These are phyloP conservation scores for Verticillium dahliae DNA, from an alignment of 2,329 filamentous ascomycete genomes.

Conservation along the genomic window DNA sequence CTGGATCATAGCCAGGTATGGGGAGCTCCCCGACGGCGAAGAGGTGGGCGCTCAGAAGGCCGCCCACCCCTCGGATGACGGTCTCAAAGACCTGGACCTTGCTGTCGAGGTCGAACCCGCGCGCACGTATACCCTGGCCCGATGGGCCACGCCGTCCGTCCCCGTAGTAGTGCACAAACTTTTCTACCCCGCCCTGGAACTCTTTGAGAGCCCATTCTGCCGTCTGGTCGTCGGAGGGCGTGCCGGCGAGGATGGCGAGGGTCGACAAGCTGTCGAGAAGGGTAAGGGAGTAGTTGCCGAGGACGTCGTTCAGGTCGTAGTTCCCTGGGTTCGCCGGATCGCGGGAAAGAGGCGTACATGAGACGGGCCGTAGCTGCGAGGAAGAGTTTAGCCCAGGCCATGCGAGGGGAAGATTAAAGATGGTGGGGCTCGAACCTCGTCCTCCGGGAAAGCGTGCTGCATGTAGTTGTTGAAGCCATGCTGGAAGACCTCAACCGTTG, in stretches of 20 bases:
- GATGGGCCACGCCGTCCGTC: conserved; percentile 66
- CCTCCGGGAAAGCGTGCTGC: conserved; percentile 87
- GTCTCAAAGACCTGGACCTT: conserved; percentile 99
- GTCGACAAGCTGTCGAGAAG: conserved; percentile 93
- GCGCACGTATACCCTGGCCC: conserved; percentile 64
- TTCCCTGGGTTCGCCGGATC: conserved; percentile 74
- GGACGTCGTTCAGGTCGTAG: conserved; percentile 85
- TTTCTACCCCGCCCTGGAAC: conserved; percentile 74
- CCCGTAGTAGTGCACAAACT: conserved; percentile 77
- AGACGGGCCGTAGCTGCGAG: conserved; percentile 69
- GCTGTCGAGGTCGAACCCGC: conserved; percentile 90
- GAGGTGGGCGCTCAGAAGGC: conserved; percentile 83
- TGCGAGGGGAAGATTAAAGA: neutral
- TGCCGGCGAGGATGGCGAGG: conserved; percentile 82
- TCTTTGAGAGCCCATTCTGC: conserved; percentile 58
- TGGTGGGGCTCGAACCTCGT: conserved; percentile 53
- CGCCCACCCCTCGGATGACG: conserved; percentile 87
- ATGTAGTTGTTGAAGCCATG: conserved; percentile 97
- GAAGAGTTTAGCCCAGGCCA: conserved; percentile 6
- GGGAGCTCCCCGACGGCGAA: conserved; percentile 90
- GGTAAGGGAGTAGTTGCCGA: conserved; percentile 95
- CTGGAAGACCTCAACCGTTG: conserved; percentile 80
- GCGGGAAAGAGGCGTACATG: conserved; percentile 77
- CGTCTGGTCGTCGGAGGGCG: conserved; percentile 48
- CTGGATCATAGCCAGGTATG: conserved; percentile 68